A percentile compares a stretch with the other conserved stretches of the same genome.
phyloP scores from a whole-genome alignment of 2,329 filamentous ascomycete species.

The Sarocladium oryzae region DNA sequence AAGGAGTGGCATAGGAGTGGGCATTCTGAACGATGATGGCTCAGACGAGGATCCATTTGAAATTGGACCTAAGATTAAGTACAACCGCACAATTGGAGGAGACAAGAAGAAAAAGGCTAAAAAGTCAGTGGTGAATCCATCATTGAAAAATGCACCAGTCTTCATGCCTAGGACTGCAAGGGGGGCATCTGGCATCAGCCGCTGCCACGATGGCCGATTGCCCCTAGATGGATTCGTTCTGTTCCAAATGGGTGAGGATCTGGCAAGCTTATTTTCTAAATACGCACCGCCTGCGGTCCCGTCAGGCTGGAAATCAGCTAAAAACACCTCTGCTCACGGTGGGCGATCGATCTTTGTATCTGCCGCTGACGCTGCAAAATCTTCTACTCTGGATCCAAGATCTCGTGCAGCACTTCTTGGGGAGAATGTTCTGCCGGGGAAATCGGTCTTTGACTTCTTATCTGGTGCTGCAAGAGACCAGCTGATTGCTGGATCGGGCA shows the following conservation, averaged over 20 bases:
- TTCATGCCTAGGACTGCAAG: conserved; percentile 59
- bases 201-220: conserved; percentile 76
- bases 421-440: conserved; percentile 71
- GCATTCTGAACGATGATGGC: conserved; percentile 83
- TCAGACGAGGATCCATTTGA: conserved; percentile 95
- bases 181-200: conserved; percentile 32
- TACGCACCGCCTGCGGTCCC: conserved; percentile 65
- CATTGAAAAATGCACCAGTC: conserved; percentile 60
- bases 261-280: conserved; percentile 22
- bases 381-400: conserved; percentile 68
- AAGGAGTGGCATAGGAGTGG: conserved; percentile 73
- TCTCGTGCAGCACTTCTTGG: conserved; percentile 74
- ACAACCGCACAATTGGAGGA: conserved; percentile 73
- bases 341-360: conserved; percentile 46
- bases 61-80: conserved; percentile 83
- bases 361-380: conserved; percentile 69
- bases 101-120: conserved; percentile 77
- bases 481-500: conserved; percentile 70
- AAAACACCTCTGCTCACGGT: conserved; percentile 22
- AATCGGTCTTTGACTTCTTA: conserved; percentile 94
- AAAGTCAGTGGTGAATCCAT: conserved; percentile 52
- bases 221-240: conserved; percentile 77
- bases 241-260: conserved; percentile 42
- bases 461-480: conserved; percentile 70
- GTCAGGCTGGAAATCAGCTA: conserved; percentile 64